phyloP scores from a whole-genome alignment of 257 asterid species.

The Primulina eburnea region DNA sequence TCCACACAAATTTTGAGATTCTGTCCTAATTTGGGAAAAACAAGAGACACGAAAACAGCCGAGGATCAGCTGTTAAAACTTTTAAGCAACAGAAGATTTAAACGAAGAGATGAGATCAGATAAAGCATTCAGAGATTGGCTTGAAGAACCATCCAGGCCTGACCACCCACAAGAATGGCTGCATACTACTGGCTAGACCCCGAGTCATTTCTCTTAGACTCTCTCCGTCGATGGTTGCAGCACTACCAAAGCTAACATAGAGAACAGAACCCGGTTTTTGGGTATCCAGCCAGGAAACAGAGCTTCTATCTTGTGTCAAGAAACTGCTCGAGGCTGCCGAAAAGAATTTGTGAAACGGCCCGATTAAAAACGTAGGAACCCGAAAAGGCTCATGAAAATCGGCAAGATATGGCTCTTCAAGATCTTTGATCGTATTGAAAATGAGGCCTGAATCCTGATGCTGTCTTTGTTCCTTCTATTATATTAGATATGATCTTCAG shows the following conservation, averaged over 20 bases:
- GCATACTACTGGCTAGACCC: slow-evolving; percentile 36
- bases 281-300: slow-evolving; percentile 39
- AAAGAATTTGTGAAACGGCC: slow-evolving; percentile 51
- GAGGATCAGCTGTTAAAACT: no score
- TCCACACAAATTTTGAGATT: no score
- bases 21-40: no score
- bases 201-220: slow-evolving; percentile 29
- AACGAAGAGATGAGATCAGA: no score
- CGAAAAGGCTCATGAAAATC: slow-evolving; percentile 47
- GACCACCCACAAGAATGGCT: slow-evolving; percentile 46
- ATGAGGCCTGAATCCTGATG: slow-evolving; percentile 54
- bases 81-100: no score
- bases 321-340: slow-evolving; percentile 41
- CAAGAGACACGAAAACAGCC: no score
- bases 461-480: slow-evolving; percentile 30
- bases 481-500: slow-evolving; percentile 15
- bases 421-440: slow-evolving; percentile 58
- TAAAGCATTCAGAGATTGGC: no score
- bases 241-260: slow-evolving; percentile 44
- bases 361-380: slow-evolving; percentile 42
- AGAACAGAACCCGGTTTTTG: slow-evolving; percentile 36
- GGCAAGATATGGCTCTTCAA: slow-evolving; percentile 46
- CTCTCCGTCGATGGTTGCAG: slow-evolving; percentile 29
- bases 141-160: slow-evolving; percentile 28
- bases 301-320: slow-evolving; percentile 30